phyloP scores from a whole-genome alignment of 805 yeast species.

The Wickerhamiella sorbophila region DNA sequence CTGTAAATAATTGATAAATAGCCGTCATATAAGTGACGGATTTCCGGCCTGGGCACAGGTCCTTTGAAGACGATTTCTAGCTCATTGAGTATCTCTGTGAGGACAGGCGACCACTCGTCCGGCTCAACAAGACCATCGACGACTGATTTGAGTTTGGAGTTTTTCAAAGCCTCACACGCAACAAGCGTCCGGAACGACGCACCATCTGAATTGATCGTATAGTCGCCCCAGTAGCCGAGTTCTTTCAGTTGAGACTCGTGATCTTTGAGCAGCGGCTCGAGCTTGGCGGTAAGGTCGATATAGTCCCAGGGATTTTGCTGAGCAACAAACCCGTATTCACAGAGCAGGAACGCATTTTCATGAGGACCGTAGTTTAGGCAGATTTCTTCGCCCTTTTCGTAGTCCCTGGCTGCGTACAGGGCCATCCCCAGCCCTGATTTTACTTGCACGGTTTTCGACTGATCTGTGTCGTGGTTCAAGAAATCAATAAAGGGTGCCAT shows the following conservation, averaged over 20 bases:
- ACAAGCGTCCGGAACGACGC: conserved; percentile 63
- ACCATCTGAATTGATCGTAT: conserved; percentile 40
- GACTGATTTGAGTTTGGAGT: conserved; percentile 6
- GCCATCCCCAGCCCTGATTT: conserved; percentile 43
- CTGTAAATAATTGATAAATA: neutral
- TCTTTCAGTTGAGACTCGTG: conserved; percentile 31
- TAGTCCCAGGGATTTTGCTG: conserved; percentile 54
- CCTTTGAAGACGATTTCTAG: conserved; percentile 4
- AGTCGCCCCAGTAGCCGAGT: conserved; percentile 55
- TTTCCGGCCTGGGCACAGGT: neutral
- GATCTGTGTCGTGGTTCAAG: conserved; percentile 47
- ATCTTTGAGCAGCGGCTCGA: conserved; percentile 31
- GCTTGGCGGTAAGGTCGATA: conserved; percentile 42
- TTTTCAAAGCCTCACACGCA: conserved; percentile 34
- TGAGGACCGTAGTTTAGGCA: conserved; percentile 79
- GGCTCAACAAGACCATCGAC: conserved; percentile 11
- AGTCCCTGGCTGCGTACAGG: conserved; percentile 31
- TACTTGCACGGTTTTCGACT: conserved; percentile 14
- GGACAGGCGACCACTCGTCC: neutral
- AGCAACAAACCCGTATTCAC: conserved; percentile 71
- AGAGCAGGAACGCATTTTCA: conserved; percentile 61
- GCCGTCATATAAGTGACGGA: neutral
- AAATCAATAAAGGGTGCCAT: conserved; percentile 87
- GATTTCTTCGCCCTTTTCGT: conserved; percentile 39
- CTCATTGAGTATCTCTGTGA: neutral